Conservation (phyloP, 352 stramenopile genomes). For the Blastocystis sp. region DNA sequence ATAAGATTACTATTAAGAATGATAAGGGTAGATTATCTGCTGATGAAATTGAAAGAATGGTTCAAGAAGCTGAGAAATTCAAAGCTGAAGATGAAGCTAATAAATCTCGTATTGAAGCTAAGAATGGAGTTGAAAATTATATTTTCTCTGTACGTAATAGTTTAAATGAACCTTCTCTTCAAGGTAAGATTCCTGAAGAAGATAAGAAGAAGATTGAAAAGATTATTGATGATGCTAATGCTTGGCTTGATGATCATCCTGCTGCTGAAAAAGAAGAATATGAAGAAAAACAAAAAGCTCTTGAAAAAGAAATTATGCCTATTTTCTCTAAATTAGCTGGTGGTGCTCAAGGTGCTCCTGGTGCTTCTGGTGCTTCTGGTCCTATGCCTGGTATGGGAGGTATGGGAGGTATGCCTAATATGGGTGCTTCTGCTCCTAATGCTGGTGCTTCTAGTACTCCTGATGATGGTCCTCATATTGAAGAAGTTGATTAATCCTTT, state of each 20-base stretch:
- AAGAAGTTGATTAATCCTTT: constrained; percentile 47
- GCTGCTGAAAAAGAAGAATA: constrained; percentile 68
- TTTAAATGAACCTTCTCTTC: constrained; percentile 59
- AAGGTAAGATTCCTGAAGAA: constrained; percentile 49
- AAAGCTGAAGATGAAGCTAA: constrained; percentile 63
- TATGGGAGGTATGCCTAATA: constrained; percentile 47
- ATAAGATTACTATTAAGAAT: constrained; percentile 81
- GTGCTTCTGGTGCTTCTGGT: constrained; percentile 42
- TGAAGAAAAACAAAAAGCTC: constrained; percentile 73
- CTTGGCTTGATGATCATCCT: constrained; percentile 60
- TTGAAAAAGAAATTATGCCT: constrained; percentile 56
- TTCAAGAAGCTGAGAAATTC: constrained; percentile 67
- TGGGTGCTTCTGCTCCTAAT: constrained; percentile 40
- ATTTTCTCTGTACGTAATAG: constrained; percentile 59
- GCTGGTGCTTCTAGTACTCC: not conserved
- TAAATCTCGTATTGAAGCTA: constrained; percentile 49
- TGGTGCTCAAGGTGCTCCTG: constrained; percentile 43
- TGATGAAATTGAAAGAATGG: constrained; percentile 71
- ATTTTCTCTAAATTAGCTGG: constrained; percentile 44
- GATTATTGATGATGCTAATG: constrained; percentile 49
- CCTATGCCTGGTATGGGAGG: constrained; percentile 49
- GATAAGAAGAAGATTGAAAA: constrained; percentile 55
- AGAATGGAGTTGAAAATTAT: constrained; percentile 71
- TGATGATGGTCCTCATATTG: constrained; percentile 42
- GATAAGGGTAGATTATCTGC: constrained; percentile 69